Conservation (phyloP, 1,284 basidiomycete genomes). For the Quambalaria eucalypti region DNA sequence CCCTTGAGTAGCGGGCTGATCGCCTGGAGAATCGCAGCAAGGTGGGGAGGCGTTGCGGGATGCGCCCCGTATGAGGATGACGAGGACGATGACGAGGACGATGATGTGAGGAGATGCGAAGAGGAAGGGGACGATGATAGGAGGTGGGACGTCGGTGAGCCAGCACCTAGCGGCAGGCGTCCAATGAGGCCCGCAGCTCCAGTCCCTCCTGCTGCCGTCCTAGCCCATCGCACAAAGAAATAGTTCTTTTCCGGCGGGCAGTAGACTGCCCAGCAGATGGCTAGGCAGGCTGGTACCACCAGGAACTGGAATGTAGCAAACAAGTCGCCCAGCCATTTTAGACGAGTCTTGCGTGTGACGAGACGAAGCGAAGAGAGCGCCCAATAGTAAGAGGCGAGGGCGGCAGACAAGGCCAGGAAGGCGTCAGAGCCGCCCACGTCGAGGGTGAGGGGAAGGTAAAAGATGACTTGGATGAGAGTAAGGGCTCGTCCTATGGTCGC, state of each 20-base stretch:
- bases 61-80: too few species aligned
- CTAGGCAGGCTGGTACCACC: constrained; percentile 36
- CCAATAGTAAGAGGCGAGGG: constrained; percentile 40
- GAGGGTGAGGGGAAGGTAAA: constrained; percentile 42
- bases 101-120: neutral
- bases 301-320: constrained; percentile 39
- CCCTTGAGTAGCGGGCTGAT: neutral
- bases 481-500: constrained; percentile 26
- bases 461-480: constrained; percentile 40
- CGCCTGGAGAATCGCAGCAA: neutral
- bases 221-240: constrained; percentile 5
- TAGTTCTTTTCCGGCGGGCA: constrained; percentile 23
- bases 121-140: too few species aligned
- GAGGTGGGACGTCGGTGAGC: neutral
- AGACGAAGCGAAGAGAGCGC: constrained; percentile 35
- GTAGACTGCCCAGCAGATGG: constrained; percentile 41
- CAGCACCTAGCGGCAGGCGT: neutral
- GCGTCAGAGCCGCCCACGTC: constrained; percentile 42
- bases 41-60: neutral
- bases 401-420: constrained; percentile 42
- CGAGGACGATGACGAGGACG: too few species aligned
- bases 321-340: constrained; percentile 29
- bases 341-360: constrained; percentile 18
- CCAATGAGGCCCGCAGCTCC: neutral
- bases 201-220: neutral